phyloP scores from a whole-genome alignment of 192 early-diverging fungal genomes.

The Diversispora eburnea region DNA sequence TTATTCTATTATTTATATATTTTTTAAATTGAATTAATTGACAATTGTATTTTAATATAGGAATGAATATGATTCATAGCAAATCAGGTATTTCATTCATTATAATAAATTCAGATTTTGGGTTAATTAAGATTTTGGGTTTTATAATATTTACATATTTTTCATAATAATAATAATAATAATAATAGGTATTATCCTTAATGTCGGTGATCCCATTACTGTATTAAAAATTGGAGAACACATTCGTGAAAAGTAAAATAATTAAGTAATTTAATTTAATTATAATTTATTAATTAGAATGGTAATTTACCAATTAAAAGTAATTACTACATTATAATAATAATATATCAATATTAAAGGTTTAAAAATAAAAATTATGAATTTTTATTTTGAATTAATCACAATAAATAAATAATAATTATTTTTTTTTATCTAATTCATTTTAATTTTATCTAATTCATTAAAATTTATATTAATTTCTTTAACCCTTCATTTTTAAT shows the following conservation, averaged over 20 bases:
- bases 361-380: too few species aligned
- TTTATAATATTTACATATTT: neutral
- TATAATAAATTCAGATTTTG: neutral
- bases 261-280: too few species aligned
- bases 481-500: too few species aligned
- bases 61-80: conserved; percentile 24
- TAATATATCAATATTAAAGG: too few species aligned
- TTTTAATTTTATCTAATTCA: too few species aligned
- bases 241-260: neutral
- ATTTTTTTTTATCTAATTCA: too few species aligned
- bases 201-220: conserved; percentile 2
- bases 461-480: too few species aligned
- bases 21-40: neutral
- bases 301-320: too few species aligned
- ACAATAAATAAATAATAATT: too few species aligned
- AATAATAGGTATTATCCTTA: neutral
- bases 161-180: neutral
- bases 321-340: too few species aligned
- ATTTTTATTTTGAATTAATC: too few species aligned
- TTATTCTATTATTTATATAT: neutral
- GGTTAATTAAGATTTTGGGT: neutral
- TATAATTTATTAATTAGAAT: too few species aligned
- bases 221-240: conserved; percentile 20
- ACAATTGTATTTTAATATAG: neutral
- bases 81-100: conserved; percentile 12